Base-by-base conservation (phyloP, 1,284 basidiomycete genomes). In the Puccinia brachypodii region DNA sequence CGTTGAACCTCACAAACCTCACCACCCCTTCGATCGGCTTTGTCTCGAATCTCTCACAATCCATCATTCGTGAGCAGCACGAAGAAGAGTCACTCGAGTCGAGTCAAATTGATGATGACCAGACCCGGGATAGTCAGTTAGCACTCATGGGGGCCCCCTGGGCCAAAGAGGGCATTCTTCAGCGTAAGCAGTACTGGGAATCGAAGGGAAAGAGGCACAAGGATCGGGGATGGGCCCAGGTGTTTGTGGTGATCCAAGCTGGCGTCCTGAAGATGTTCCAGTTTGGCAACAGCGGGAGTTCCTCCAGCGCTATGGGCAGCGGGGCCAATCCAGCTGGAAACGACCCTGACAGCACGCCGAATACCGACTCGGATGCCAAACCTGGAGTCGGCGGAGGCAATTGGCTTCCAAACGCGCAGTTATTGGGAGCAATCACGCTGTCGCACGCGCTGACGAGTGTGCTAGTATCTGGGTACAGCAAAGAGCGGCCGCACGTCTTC, bases 121-220 rank as follows among this genome's bases (percentile, higher is more conserved):
- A 87, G 6, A 92, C 96, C 82, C 91, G 92, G 4, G 96, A 98
- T 85, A 95, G 98, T 85, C 95, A 98, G 87, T 89, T 98, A 14
- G 96, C 96, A 0, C 88, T 98, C 47, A 90, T 97, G 14, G 96
- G 96, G 33, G 92, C 96, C 2, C 96, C 96, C 0, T 99, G 96
- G 96, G 96, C 96, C 0, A 99, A 99, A 87, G 96, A 99, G 87
- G 96, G 96, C 19, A 92, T 96, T 88, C 90, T 99, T 3, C 92
- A 92, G 84, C 91, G 95, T 47, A 98, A 98, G 86, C 92, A 95
- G 83, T 97, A 96, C 86, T 96, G 93, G 91, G 96, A 98, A 85
- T 89, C 90, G 3, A 89, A 90, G 0, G 92, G 92, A 13, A 95
- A 93, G 86, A 89, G 94, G 36, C 91, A 93, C 22, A 94, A 90